phyloP scores from a whole-genome alignment of 345 rosid species.

The Euphorbia peplus region DNA sequence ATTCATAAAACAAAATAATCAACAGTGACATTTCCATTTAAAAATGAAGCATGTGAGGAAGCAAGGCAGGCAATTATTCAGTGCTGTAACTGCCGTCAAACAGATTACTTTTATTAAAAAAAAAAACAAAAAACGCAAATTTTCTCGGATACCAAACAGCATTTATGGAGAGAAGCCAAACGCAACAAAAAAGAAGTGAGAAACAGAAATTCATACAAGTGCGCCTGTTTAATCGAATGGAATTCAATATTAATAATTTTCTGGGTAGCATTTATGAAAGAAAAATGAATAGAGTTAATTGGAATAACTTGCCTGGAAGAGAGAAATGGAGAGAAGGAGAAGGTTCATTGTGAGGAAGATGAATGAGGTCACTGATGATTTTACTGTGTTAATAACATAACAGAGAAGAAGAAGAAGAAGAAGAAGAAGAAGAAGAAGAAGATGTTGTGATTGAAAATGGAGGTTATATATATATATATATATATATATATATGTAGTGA shows the following conservation, averaged over 20 bases:
- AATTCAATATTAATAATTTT: too few relatives aligned
- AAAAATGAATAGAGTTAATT: too few relatives aligned
- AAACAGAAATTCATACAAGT: too few relatives aligned
- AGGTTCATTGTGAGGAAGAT: conserved; percentile 18
- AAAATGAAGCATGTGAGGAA: not conserved
- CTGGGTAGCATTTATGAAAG: too few relatives aligned
- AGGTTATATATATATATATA: conserved; percentile 31
- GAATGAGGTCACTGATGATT: not conserved
- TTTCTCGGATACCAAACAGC: not conserved
- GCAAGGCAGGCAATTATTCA: not conserved
- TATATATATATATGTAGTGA: conserved; percentile 35
- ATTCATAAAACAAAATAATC: too few relatives aligned
- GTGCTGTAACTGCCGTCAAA: not conserved
- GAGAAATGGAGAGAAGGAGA: conserved; percentile 22
- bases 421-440: not conserved
- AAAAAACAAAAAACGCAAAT: not conserved
- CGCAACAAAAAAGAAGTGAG: too few relatives aligned
- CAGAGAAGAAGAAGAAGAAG: not conserved
- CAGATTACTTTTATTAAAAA: not conserved
- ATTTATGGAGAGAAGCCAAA: too few relatives aligned
- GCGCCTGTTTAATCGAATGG: too few relatives aligned
- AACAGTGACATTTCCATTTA: too few relatives aligned
- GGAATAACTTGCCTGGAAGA: conserved; percentile 51
- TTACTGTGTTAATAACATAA: not conserved
- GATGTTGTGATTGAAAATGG: not conserved